Percentiles rank a stretch among this genome's conserved stretches.
phyloP scores from a whole-genome alignment of 768 basidiomycete genomes.

The Mycena galericulata region DNA sequence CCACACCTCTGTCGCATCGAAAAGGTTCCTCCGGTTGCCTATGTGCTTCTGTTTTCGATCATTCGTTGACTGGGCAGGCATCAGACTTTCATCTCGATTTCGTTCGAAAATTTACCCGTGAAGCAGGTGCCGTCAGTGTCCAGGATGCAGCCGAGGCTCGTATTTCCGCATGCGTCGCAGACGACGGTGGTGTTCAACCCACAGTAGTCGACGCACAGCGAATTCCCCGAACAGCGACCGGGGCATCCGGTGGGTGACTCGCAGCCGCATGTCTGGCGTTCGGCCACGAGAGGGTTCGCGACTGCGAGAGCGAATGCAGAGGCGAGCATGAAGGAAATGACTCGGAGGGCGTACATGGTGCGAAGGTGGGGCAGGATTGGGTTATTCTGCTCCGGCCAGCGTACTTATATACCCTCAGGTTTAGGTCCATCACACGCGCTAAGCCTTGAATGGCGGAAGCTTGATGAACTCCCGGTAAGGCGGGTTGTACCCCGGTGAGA shows the following conservation, averaged over 20 bases:
- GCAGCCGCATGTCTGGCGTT: slow-evolving; percentile 17
- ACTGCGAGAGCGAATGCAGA: slow-evolving; percentile 4
- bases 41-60: neutral
- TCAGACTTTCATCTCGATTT: neutral
- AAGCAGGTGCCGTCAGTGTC: slow-evolving; percentile 18
- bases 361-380: too few species aligned
- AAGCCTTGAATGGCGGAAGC: too few species aligned
- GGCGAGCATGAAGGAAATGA: slow-evolving; percentile 12
- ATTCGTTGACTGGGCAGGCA: neutral
- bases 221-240: slow-evolving; percentile 12
- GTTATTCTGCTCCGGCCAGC: too few species aligned
- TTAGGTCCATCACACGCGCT: too few species aligned
- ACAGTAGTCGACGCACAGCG: slow-evolving; percentile 16
- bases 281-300: slow-evolving; percentile 7
- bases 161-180: slow-evolving; percentile 3
- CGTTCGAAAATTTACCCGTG: slow-evolving; percentile 2
- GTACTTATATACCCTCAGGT: too few species aligned
- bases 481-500: too few species aligned
- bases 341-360: slow-evolving; percentile 11
- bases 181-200: slow-evolving; percentile 2
- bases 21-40: neutral
- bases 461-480: too few species aligned
- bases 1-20: too few species aligned
- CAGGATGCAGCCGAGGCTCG: slow-evolving; percentile 12
- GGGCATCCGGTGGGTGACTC: slow-evolving; percentile 28